Evolutionary conservation across 1,284 basidiomycete genomes (phyloP).

Genomic region (Pulveroboletus ridleyi): DNA sequence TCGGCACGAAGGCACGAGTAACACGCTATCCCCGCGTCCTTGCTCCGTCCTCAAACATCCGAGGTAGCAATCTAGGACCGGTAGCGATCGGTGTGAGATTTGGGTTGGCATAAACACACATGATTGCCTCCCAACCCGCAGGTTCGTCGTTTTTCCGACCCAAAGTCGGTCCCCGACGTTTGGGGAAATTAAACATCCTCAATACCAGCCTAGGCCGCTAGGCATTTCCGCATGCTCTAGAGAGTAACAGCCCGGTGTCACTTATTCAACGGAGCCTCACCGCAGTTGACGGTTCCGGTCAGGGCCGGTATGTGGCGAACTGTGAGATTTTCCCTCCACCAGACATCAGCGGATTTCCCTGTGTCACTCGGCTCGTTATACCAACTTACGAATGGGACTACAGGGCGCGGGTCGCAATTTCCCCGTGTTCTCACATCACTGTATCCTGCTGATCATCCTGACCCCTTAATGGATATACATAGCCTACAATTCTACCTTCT

Average conservation of each 20-base stretch:
- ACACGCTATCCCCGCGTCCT: too few relatives aligned
- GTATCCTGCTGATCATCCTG: neutral
- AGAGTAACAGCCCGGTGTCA: neutral
- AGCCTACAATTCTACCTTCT: neutral
- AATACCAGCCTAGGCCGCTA: neutral
- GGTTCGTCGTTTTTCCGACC: neutral
- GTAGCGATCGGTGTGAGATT: too few relatives aligned
- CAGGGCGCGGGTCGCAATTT: neutral
- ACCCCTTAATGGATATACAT: neutral
- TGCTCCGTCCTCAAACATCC: too few relatives aligned
- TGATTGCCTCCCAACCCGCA: too few relatives aligned
- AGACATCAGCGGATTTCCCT: neutral
- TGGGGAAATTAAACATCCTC: neutral
- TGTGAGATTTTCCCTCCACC: neutral
- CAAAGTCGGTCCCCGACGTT: too few relatives aligned
- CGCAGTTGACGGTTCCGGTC: conserved; percentile 4
- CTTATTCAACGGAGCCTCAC: neutral
- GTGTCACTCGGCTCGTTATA: neutral
- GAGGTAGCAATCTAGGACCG: too few relatives aligned
- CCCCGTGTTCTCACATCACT: neutral
- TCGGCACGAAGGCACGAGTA: too few relatives aligned
- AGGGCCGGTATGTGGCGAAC: conserved; percentile 5
- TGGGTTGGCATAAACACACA: too few relatives aligned
- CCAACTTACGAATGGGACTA: neutral
- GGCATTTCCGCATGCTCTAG: too few relatives aligned